phyloP scores from a whole-genome alignment of 768 basidiomycete species.

The Psilocybe tampanensis region DNA sequence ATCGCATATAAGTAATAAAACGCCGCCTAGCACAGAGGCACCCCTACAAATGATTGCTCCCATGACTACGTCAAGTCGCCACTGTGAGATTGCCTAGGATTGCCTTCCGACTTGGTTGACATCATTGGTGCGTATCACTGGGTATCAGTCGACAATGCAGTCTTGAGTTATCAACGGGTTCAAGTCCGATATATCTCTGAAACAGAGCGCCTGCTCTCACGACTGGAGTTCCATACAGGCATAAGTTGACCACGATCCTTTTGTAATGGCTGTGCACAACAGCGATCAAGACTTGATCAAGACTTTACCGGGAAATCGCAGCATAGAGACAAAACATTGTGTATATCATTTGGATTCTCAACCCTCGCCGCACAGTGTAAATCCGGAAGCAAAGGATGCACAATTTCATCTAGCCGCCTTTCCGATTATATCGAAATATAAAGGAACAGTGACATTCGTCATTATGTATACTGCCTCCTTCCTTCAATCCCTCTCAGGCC shows the following conservation, averaged over 20 bases:
- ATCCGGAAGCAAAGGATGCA: background rate
- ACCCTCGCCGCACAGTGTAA: conserved; percentile 5
- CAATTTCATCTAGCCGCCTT: background rate
- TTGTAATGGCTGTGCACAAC: conserved; percentile 7
- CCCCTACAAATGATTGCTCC: conserved; percentile 12
- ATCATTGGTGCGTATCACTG: conserved; percentile 9
- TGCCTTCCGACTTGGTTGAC: conserved; percentile 3
- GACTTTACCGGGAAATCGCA: conserved; percentile 7
- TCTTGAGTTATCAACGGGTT: background rate
- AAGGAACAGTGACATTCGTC: background rate
- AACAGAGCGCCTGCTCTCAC: background rate
- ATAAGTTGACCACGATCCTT: background rate
- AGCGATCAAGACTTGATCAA: background rate
- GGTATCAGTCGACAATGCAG: conserved; percentile 3
- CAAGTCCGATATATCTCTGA: conserved; percentile 3
- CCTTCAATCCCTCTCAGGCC: conserved; percentile 3
- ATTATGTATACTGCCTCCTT: conserved; percentile 1
- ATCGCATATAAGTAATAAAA: background rate
- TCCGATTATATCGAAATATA: background rate
- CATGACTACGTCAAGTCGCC: conserved; percentile 19
- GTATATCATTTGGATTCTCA: conserved; percentile 20
- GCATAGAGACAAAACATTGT: conserved; percentile 18
- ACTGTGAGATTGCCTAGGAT: conserved; percentile 14
- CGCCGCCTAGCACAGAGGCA: background rate
- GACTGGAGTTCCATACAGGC: background rate